phyloP scores from a whole-genome alignment of 106 monocot species.

The Apostasia shenzhenica region DNA sequence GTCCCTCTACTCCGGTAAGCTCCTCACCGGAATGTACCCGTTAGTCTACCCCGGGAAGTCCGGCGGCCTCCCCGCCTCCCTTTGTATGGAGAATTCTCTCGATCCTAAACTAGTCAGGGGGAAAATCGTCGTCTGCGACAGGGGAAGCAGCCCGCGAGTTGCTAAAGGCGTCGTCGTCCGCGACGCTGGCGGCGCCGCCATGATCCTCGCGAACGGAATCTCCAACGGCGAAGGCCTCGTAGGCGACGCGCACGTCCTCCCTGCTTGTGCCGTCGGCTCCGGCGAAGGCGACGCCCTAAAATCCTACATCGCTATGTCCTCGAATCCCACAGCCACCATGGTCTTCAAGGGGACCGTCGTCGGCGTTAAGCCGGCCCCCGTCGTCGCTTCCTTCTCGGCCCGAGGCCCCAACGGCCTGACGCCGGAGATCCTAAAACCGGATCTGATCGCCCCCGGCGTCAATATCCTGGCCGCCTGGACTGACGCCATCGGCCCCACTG shows the following conservation, averaged over 20 bases:
- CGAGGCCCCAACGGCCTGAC: slow-evolving; percentile 84
- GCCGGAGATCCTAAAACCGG: slow-evolving; percentile 80
- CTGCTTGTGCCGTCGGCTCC: slow-evolving; percentile 80
- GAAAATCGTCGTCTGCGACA: slow-evolving; percentile 81
- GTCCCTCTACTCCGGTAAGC: slow-evolving; percentile 73
- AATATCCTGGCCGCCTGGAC: slow-evolving; percentile 99
- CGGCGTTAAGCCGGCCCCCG: slow-evolving; percentile 88
- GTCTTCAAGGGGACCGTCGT: slow-evolving; percentile 61
- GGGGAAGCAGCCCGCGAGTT: slow-evolving; percentile 91
- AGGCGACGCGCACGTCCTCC: slow-evolving; percentile 94
- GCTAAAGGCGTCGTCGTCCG: slow-evolving; percentile 80
- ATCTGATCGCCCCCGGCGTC: slow-evolving; percentile 87
- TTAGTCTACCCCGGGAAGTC: slow-evolving; percentile 63
- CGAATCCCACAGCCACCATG: slow-evolving; percentile 55
- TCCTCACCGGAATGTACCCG: slow-evolving; percentile 35
- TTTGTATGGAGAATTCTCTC: slow-evolving; percentile 87
- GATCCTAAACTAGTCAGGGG: slow-evolving; percentile 68
- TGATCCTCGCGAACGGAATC: slow-evolving; percentile 84
- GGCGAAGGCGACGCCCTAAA: slow-evolving; percentile 75
- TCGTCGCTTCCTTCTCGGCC: slow-evolving; percentile 90
- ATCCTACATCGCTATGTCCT: slow-evolving; percentile 42
- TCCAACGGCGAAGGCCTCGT: slow-evolving; percentile 94
- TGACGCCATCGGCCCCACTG: slow-evolving; percentile 76
- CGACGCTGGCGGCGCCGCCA: slow-evolving; percentile 74
- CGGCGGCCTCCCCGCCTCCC: slow-evolving; percentile 67